Percentiles rank a stretch among this genome's conserved stretches.
Conservation (phyloP, 257 asterid species). For the Marsdenia floribunda region DNA sequence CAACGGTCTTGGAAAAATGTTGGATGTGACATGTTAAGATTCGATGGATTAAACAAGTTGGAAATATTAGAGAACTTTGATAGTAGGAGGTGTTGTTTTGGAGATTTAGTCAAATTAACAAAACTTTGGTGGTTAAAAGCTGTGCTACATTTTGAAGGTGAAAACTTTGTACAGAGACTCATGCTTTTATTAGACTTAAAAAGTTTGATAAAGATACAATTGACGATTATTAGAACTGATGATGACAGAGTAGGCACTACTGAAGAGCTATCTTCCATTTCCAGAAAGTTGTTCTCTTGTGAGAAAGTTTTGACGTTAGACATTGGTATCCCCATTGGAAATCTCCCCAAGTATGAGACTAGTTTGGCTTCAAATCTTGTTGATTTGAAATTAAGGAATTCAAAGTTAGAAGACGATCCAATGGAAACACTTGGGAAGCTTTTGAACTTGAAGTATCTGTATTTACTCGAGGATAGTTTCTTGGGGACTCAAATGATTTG, state of each 20-base stretch:
- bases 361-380: background rate
- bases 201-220: too few relatives aligned
- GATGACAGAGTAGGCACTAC: background rate
- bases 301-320: too few relatives aligned
- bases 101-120: background rate
- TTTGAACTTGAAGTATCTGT: background rate
- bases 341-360: background rate
- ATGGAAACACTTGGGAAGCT: conserved; percentile 17
- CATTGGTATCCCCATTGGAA: background rate
- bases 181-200: too few relatives aligned
- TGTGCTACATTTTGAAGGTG: too few relatives aligned
- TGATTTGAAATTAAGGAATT: rapidly evolving
- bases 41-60: conserved; percentile 8
- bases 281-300: too few relatives aligned
- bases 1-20: background rate
- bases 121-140: conserved; percentile 3
- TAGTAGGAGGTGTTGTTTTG: background rate
- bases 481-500: conserved; percentile 12
- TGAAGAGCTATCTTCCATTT: background rate
- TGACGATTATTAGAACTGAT: rapidly evolving
- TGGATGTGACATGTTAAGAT: background rate
- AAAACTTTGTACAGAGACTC: too few relatives aligned
- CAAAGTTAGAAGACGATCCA: conserved; percentile 15
- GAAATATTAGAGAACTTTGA: conserved; percentile 11
- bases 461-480: background rate